A percentile compares a stretch with the other conserved stretches of the same genome.
Conservation (phyloP, 148 eudicot species). For the Tetragonia tetragonoides region DNA sequence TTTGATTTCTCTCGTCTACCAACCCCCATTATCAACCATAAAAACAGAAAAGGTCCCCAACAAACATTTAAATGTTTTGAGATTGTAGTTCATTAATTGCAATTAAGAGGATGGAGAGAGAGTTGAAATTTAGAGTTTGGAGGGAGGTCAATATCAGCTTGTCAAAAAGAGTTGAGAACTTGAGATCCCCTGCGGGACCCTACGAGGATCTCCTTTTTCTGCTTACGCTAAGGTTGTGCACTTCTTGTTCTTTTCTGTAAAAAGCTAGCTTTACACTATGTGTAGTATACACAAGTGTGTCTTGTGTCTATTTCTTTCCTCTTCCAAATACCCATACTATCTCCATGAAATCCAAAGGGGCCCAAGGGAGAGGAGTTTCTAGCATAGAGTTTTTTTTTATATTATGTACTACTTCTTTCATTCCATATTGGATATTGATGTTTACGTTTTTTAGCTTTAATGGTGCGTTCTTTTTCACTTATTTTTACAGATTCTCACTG, state of each 20-base stretch:
- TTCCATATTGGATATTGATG: too few species aligned
- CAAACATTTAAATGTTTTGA: conserved; percentile 9
- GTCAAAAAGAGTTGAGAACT: conserved; percentile 23
- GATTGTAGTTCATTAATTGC: conserved; percentile 29
- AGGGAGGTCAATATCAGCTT: conserved; percentile 23
- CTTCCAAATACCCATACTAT: too few species aligned
- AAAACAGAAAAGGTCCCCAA: conserved; percentile 11
- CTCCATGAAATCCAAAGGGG: too few species aligned
- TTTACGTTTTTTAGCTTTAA: too few species aligned
- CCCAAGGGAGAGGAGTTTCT: too few species aligned
- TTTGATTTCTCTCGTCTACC: conserved; percentile 19
- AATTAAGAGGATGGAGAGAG: conserved; percentile 6
- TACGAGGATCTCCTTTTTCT: conserved; percentile 30
- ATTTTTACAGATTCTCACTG: too few species aligned
- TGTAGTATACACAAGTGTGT: too few species aligned
- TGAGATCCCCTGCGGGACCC: conserved; percentile 26
- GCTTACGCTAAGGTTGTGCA: conserved; percentile 27
- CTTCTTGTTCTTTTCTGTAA: neutral
- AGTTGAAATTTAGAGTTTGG: conserved; percentile 21
- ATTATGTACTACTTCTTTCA: too few species aligned
- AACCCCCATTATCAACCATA: conserved; percentile 25
- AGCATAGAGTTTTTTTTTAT: too few species aligned
- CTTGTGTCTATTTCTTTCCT: too few species aligned
- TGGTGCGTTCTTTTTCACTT: too few species aligned
- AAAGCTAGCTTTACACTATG: too few species aligned